Base-by-base conservation (phyloP, 139 green algal species). In the Chlorella sp. region DNA sequence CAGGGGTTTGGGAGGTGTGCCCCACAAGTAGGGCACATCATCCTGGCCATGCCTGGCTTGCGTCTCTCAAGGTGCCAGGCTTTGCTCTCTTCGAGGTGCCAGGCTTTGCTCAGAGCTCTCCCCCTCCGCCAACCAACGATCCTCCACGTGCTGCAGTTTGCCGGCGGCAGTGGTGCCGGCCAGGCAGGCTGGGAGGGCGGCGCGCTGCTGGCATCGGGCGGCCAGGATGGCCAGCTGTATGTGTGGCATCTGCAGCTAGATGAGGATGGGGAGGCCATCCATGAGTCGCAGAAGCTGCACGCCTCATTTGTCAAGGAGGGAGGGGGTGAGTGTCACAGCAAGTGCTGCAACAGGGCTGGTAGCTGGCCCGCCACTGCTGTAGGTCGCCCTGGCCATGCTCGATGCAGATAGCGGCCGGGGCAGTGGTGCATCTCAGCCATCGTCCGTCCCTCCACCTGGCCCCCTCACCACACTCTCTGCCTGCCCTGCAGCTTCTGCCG, bases 241-340 rank as follows among this genome's bases (percentile, higher is more conserved):
- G 91, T 96, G 47, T 93, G 91, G 78, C 82, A 86, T 34, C 55
- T 97, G 30, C 74, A 69, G 36, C 34, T 85, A n/a, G 85, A 86
- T 41, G 70, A 76, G 21, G 86, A 73, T 21, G 81, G 78, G 5
- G 83, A 81, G 15, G 62, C 70, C 9, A 65, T 90, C 5, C 78
- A 89, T 13, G 89, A 87, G 13, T 71, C 88, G 15, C 47, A 85
- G 39, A 39, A 92, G 57, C 67, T 92, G 81, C 41, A n/a, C 36
- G 75, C 78, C 68, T 74, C n/a, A 1, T 86, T 90, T 67, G 57
- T 63, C 0, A 20, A 60, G 51, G 51, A 67, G 47, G 1, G 68
- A 41, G 16, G 64, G 41, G 64, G 76, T 72, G 36, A 41, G 60
- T 67, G 20, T 32, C n/a, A 4, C 44, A 38, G 51, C 26, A 39